Percentiles rank a stretch among this genome's conserved stretches.
These are phyloP conservation scores for Hibiscus trionum DNA, from an alignment of 345 rosid genomes.

Conservation along the genomic window DNA sequence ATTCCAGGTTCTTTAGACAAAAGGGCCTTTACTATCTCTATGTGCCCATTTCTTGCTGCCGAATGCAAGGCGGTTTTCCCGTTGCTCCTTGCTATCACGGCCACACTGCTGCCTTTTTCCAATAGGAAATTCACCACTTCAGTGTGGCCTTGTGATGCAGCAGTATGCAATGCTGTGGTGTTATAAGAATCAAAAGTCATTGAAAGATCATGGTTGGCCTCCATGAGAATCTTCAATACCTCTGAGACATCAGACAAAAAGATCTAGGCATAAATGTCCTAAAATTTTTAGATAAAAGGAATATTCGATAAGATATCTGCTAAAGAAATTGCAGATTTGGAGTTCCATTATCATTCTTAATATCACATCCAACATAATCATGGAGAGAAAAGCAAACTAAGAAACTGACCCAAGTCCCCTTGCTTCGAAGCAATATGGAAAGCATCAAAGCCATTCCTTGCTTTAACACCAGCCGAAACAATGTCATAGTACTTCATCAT, in stretches of 20 bases:
- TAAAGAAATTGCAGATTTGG: background rate
- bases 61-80: constrained; percentile 85
- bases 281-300: background rate
- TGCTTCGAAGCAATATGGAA: constrained; percentile 86
- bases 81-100: constrained; percentile 55
- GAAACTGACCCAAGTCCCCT: constrained; percentile 57
- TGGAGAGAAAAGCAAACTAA: background rate
- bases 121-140: constrained; percentile 56
- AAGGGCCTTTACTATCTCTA: constrained; percentile 61
- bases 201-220: constrained; percentile 54
- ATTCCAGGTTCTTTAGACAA: constrained; percentile 47
- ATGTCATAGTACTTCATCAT: constrained; percentile 51
- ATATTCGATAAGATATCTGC: no score
- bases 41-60: constrained; percentile 80
- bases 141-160: constrained; percentile 76
- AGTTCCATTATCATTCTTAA: background rate
- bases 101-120: constrained; percentile 50
- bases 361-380: background rate
- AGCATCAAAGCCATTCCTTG: constrained; percentile 77
- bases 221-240: constrained; percentile 54
- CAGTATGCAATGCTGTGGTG: constrained; percentile 73
- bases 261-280: background rate
- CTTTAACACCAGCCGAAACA: constrained; percentile 48
- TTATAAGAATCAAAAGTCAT: constrained; percentile 70
- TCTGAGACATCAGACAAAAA: constrained; percentile 31